Conservation (phyloP, 2,329 filamentous ascomycete genomes). For the Trichoderma sp. region DNA sequence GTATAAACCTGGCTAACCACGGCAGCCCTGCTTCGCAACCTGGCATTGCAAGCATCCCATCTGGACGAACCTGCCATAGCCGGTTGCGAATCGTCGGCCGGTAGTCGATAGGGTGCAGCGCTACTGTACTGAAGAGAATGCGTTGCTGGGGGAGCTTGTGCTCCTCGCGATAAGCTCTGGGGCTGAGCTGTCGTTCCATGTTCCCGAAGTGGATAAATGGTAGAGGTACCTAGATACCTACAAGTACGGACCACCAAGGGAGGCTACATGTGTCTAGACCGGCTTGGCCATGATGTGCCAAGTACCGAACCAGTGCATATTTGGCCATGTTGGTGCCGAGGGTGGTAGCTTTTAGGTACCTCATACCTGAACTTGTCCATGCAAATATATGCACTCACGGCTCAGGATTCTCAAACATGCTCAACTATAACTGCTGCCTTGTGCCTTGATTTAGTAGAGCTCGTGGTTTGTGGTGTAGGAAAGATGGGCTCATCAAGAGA, state of each 20-base stretch:
- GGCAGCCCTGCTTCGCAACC: neutral
- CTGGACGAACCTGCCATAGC: neutral
- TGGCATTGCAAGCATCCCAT: neutral
- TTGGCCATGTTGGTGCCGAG: neutral
- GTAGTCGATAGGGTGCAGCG: neutral
- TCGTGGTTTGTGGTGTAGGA: neutral
- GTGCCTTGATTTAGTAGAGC: neutral
- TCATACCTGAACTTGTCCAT: neutral
- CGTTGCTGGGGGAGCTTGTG: neutral
- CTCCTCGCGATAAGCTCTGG: slow-evolving; percentile 5
- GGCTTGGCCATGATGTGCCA: neutral
- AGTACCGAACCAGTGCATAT: neutral
- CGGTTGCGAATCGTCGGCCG: neutral
- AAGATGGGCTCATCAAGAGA: neutral
- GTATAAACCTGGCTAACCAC: neutral
- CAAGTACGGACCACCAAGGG: neutral
- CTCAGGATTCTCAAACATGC: slow-evolving; percentile 7
- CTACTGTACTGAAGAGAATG: neutral
- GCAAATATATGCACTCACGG: neutral
- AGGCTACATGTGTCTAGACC: neutral
- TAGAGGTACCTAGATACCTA: neutral
- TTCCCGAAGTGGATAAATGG: neutral
- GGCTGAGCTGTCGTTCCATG: neutral
- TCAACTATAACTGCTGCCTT: neutral
- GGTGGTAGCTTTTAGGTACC: neutral